Base-by-base conservation (phyloP, 768 basidiomycete genomes). In the Tulasnella sp. region DNA sequence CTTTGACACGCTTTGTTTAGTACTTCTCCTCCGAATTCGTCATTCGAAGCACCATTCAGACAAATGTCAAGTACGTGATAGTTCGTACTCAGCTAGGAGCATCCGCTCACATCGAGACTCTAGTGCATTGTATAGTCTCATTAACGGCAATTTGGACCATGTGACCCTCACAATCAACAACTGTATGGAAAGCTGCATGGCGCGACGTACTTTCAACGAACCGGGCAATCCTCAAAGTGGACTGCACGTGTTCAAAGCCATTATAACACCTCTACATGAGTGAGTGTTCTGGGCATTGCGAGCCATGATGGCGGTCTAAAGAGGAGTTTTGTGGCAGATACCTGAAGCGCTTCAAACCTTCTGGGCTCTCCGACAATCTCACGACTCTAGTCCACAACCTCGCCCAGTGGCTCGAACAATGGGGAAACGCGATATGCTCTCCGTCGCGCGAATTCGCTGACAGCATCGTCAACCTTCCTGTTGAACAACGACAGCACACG, bases 321-420 rank as follows among this genome's bases (percentile, higher is more conserved):
- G 18, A 12, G 1, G 8, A 18, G 27, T 36, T 10, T 19, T 27
- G 27, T 36, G 6, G 16, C 27, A 92, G 91, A 81, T 90, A 86
- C 75, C 81, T 92, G 9, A 86, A 86, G 5, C 90, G 91, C 4
- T 92, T 91, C 85, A 91, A 91, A 83, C 88, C 89, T 71, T 87
- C 88, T 0, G 84, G 88, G 18, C 84, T 85, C 1, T 87, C 84
- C 36, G 86, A 90, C 79, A 83, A 85, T 39, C 83, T 92, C 2
- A 82, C 82, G 0, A 79, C 82, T 1, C 82, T 90, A n/a, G 87
- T 91, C 4, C 82, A 84, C 5, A 85, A 86, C 44, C 85, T 92
- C 73, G 82, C 82, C 19, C 46, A 80, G 9, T 92, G 90, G 89
- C 86, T 88, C n/a, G 83, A 86, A 16, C 82, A 82, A 18, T 93